Evolutionary conservation across 2,329 filamentous ascomycete genomes (phyloP).

Genomic region (Aspergillus calidoustus): DNA sequence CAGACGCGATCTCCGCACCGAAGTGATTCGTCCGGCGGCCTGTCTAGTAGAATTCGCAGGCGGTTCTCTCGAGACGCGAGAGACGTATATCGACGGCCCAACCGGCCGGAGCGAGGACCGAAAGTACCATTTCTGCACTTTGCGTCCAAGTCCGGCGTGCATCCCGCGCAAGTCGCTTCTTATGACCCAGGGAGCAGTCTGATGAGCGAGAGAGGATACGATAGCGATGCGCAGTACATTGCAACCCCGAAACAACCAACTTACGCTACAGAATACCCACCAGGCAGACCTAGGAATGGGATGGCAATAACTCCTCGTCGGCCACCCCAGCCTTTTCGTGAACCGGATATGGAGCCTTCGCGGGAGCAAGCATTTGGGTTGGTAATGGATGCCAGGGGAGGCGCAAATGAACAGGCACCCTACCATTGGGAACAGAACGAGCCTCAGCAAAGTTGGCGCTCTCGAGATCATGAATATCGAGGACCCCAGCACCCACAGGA

Average conservation of each 20-base stretch:
- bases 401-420: conserved; percentile 1
- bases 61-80: conserved; percentile 40
- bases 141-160: conserved; percentile 22
- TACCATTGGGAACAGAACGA: conserved; percentile 8
- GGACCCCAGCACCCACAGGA: conserved; percentile 11
- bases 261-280: conserved; percentile 19
- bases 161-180: conserved; percentile 16
- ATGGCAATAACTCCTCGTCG: conserved; percentile 15
- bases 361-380: conserved; percentile 10
- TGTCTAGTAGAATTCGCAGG: conserved; percentile 37
- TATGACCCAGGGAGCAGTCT: conserved; percentile 38
- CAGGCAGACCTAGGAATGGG: conserved; percentile 15
- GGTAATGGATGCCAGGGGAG: conserved; percentile 5
- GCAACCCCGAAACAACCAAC: conserved; percentile 36
- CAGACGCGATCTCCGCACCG: conserved; percentile 1
- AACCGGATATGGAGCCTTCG: conserved; percentile 4
- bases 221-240: conserved; percentile 48
- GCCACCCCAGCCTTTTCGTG: conserved; percentile 10
- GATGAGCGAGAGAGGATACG: conserved; percentile 45
- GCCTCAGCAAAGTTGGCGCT: conserved; percentile 12
- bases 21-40: conserved; percentile 26
- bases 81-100: conserved; percentile 21
- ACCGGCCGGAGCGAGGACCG: conserved; percentile 19
- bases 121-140: conserved; percentile 27
- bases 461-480: conserved; percentile 18